These are phyloP conservation scores for Gymnopus androsaceus DNA, from an alignment of 1,284 basidiomycete species.

Conservation along the genomic window DNA sequence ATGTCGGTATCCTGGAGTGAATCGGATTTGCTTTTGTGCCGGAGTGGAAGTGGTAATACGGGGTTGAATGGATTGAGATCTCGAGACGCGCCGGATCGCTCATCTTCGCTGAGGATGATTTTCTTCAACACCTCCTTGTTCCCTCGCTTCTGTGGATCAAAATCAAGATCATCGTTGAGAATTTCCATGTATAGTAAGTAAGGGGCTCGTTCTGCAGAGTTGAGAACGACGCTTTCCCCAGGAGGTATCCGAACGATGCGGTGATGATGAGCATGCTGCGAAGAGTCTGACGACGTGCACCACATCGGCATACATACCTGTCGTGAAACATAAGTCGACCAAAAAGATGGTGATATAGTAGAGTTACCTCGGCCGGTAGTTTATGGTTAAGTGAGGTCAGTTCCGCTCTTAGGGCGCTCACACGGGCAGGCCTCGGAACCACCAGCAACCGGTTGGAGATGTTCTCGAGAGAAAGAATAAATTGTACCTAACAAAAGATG, in stretches of 20 bases:
- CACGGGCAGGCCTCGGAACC: conserved; percentile 91
- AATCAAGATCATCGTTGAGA: conserved; percentile 89
- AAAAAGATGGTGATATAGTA: not conserved
- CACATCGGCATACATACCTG: conserved; percentile 97
- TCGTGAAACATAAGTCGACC: conserved; percentile 14
- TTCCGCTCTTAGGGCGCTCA: conserved; percentile 94
- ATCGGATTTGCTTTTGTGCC: conserved; percentile 21
- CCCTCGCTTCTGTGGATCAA: conserved; percentile 82
- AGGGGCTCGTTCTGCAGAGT: conserved; percentile 95
- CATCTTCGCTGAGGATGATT: conserved; percentile 75
- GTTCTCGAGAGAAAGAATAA: conserved; percentile 87
- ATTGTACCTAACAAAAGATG: conserved; percentile 64
- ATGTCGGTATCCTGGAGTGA: conserved; percentile 26
- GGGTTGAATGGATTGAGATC: conserved; percentile 51
- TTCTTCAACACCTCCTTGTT: conserved; percentile 89
- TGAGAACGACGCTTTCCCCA: conserved; percentile 96
- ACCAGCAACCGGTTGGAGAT: conserved; percentile 92
- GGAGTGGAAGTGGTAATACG: conserved; percentile 24
- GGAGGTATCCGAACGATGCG: conserved; percentile 97
- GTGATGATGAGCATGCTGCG: conserved; percentile 65
- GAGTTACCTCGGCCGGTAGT: conserved; percentile 83
- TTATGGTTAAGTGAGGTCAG: conserved; percentile 95
- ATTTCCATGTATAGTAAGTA: conserved; percentile 95
- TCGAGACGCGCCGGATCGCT: conserved; percentile 54
- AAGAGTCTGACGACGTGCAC: conserved; percentile 66